Evolutionary conservation across 495 filamentous ascomycete genomes (phyloP), one percentile per base, ranked within the genome.

Genomic region (Hypoxylon trugodes): DNA sequence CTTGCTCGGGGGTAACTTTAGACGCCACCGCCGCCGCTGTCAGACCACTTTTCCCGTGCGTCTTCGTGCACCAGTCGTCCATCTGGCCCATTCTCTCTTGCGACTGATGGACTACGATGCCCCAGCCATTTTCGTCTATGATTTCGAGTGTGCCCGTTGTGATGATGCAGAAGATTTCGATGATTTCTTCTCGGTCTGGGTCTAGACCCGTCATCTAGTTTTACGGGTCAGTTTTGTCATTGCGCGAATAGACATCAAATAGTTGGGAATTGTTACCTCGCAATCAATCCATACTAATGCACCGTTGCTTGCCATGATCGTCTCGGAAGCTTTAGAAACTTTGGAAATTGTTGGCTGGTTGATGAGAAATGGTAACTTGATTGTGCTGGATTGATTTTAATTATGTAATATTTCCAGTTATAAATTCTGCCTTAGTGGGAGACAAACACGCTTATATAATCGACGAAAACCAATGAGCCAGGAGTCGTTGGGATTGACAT

Each of bases 81-180:
- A 98, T 98, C 62, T 74, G 63, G 70, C 87, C 87, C 66, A 98
- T 87, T 28, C 80, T 79, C 52, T 85, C 80, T 68, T 87, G 83
- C 2, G 86, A 75, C 56, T 92, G 90, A 70, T 93, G 90, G 51
- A 98, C 86, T 40, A 96, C 81, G 9, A 83, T 81, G 59, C 94
- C 91, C 81, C 88, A 95, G 57, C 95, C 95, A 18, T 82, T 73
- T 9, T 84, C 76, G 38, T 97, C 93, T 9, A 96, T 75, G 22
- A 96, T 69, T 33, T 90, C 81, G 18, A 98, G 83, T 32, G 93
- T 76, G 37, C 83, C 80, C 66, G 94, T 86, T 6, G 96, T 98
- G 70, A 98, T 84, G 76, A 96, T 90, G 78, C 95, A 98, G 74
- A 89, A 95, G 25, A 98, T 89, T 70, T 96, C 91, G 64, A 98